A percentile compares a stretch with the other conserved stretches of the same genome.
phyloP scores from a whole-genome alignment of 495 filamentous ascomycete species.

The Penicillium canariense region DNA sequence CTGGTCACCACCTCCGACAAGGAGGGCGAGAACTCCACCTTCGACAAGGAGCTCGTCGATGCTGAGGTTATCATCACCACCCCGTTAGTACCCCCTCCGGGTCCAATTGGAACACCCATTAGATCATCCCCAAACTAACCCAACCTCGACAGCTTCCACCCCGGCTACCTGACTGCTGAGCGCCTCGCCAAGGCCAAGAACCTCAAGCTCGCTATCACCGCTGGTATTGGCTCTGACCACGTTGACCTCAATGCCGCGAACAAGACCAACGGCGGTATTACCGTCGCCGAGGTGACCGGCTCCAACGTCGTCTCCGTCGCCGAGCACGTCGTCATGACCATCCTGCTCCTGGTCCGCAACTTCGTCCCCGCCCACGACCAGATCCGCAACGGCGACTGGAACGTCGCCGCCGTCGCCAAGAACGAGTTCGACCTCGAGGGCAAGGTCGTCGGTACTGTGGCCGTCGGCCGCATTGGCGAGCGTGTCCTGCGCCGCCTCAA shows the following conservation, averaged over 20 bases:
- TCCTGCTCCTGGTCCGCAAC: conserved; percentile 93
- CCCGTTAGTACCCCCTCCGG: conserved; percentile 59
- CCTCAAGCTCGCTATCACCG: conserved; percentile 93
- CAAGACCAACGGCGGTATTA: conserved; percentile 96
- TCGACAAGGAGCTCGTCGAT: conserved; percentile 93
- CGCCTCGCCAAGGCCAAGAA: conserved; percentile 98
- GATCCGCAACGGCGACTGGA: conserved; percentile 84
- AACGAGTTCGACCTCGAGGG: conserved; percentile 95
- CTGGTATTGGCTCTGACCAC: conserved; percentile 97
- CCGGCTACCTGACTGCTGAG: conserved; percentile 94
- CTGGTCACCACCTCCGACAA: conserved; percentile 97
- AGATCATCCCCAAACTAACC: neutral
- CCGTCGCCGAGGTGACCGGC: conserved; percentile 95
- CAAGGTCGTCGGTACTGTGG: conserved; percentile 98
- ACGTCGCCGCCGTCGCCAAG: conserved; percentile 95
- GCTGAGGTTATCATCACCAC: conserved; percentile 99
- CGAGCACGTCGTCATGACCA: conserved; percentile 98
- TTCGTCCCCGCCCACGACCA: conserved; percentile 97
- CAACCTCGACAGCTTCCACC: conserved; percentile 74
- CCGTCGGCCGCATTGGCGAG: conserved; percentile 96
- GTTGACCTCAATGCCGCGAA: conserved; percentile 96
- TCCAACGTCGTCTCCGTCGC: conserved; percentile 89
- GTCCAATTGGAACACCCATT: neutral
- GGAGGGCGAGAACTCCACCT: conserved; percentile 87
- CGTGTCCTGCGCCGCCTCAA: conserved; percentile 93